Evolutionary conservation across 2,329 filamentous ascomycete genomes (phyloP).

Genomic region (Aspergillus pseudoviridinutans): DNA sequence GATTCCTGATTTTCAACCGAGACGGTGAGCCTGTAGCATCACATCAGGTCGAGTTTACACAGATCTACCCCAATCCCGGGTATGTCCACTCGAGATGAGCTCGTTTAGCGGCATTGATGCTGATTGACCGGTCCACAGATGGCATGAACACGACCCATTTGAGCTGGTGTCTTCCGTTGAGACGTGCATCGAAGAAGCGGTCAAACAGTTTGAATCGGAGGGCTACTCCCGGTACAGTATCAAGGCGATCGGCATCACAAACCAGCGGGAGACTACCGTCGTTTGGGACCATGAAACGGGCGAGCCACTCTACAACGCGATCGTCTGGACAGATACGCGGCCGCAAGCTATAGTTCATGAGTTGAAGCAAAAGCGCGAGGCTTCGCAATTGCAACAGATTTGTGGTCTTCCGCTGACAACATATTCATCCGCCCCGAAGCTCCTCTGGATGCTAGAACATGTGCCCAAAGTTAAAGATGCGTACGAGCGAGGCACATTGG

Average conservation of each 20-base stretch:
- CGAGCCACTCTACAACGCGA: slow-evolving; percentile 74
- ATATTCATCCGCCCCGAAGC: slow-evolving; percentile 80
- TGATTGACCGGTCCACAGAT: slow-evolving; percentile 47
- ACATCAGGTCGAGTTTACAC: slow-evolving; percentile 81
- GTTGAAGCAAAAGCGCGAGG: slow-evolving; percentile 62
- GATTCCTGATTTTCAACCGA: slow-evolving; percentile 85
- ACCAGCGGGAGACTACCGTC: slow-evolving; percentile 83
- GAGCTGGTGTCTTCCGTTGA: slow-evolving; percentile 72
- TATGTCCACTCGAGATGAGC: slow-evolving; percentile 44
- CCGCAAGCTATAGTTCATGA: slow-evolving; percentile 71
- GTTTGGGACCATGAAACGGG: slow-evolving; percentile 80
- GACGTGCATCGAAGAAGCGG: slow-evolving; percentile 71
- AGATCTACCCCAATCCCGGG: slow-evolving; percentile 81
- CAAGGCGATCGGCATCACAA: slow-evolving; percentile 76
- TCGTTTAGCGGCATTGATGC: not conserved
- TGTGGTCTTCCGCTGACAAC: slow-evolving; percentile 82
- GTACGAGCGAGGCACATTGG: slow-evolving; percentile 69
- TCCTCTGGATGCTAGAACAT: slow-evolving; percentile 76
- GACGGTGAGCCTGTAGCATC: slow-evolving; percentile 71
- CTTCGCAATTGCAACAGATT: slow-evolving; percentile 62
- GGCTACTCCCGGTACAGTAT: slow-evolving; percentile 65
- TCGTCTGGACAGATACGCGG: slow-evolving; percentile 87
- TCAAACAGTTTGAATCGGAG: slow-evolving; percentile 61
- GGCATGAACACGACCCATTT: slow-evolving; percentile 82
- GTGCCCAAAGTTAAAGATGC: slow-evolving; percentile 65